phyloP scores from a whole-genome alignment of 176 grass and related monocot species.

The Juncus inflexus region DNA sequence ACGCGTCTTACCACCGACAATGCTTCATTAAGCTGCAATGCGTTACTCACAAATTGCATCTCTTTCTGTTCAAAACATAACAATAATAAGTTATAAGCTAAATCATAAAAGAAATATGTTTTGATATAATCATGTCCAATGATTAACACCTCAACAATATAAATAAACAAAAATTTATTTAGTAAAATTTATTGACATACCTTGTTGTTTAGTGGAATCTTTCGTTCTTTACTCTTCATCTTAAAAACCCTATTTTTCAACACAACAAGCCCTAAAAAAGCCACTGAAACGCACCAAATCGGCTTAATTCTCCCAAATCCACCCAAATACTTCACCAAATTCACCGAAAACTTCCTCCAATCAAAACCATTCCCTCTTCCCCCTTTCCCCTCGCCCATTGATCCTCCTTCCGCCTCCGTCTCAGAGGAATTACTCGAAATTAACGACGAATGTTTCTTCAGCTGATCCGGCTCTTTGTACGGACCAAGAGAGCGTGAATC shows the following conservation, averaged over 20 bases:
- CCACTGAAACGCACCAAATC: constrained; percentile 29
- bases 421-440: constrained; percentile 6
- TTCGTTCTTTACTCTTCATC: constrained; percentile 14
- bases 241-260: constrained; percentile 28
- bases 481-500: neutral
- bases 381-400: neutral
- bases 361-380: constrained; percentile 4
- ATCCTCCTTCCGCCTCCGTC: neutral
- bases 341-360: constrained; percentile 33
- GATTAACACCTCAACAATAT: too few relatives aligned
- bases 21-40: constrained; percentile 52
- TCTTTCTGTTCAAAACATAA: constrained; percentile 39
- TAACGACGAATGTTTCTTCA: neutral
- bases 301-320: constrained; percentile 23
- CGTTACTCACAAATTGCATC: constrained; percentile 39
- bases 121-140: neutral
- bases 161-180: too few relatives aligned
- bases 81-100: neutral
- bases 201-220: neutral
- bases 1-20: constrained; percentile 51
- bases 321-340: constrained; percentile 14
- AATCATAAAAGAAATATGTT: neutral
- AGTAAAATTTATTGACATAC: constrained; percentile 12
- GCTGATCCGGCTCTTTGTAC: constrained; percentile 21
- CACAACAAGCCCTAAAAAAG: constrained; percentile 31